Evolutionary conservation across 1,284 basidiomycete genomes (phyloP).

Genomic region (Meira miltonrushii): DNA sequence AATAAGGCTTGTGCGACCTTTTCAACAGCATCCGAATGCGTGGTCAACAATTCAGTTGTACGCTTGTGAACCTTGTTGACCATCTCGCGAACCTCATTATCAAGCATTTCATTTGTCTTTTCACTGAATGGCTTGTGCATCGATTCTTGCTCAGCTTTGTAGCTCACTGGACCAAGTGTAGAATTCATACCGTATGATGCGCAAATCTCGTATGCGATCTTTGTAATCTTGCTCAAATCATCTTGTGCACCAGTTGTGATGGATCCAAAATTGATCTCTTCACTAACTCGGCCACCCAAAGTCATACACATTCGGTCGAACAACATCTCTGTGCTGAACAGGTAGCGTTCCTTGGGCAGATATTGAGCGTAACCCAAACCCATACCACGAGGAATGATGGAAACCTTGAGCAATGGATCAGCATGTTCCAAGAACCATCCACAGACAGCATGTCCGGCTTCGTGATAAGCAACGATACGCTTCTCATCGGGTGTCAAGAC

Average conservation of each 20-base stretch:
- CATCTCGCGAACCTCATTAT: conserved; percentile 86
- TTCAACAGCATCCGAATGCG: conserved; percentile 82
- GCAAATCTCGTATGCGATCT: conserved; percentile 87
- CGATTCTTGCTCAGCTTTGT: conserved; percentile 78
- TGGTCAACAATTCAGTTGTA: conserved; percentile 73
- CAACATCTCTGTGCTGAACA: conserved; percentile 91
- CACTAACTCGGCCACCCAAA: conserved; percentile 92
- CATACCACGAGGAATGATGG: conserved; percentile 93
- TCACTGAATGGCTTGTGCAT: conserved; percentile 85
- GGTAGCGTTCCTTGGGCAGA: conserved; percentile 89
- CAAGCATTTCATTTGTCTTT: conserved; percentile 89
- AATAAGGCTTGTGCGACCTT: conserved; percentile 86
- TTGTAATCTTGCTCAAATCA: conserved; percentile 93
- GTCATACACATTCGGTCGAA: conserved; percentile 97
- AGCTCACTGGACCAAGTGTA: conserved; percentile 89
- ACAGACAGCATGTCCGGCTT: conserved; percentile 95
- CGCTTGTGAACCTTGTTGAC: conserved; percentile 80
- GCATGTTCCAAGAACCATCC: conserved; percentile 98
- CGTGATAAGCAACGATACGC: conserved; percentile 97
- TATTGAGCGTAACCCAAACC: conserved; percentile 96
- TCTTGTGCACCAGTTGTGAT: conserved; percentile 98
- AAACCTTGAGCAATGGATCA: conserved; percentile 93
- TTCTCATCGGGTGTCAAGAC: conserved; percentile 93
- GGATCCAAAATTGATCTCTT: conserved; percentile 95
- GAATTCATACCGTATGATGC: conserved; percentile 76